These are phyloP conservation scores for Bruguiera parviflora DNA, from an alignment of 345 rosid species.

Conservation along the genomic window DNA sequence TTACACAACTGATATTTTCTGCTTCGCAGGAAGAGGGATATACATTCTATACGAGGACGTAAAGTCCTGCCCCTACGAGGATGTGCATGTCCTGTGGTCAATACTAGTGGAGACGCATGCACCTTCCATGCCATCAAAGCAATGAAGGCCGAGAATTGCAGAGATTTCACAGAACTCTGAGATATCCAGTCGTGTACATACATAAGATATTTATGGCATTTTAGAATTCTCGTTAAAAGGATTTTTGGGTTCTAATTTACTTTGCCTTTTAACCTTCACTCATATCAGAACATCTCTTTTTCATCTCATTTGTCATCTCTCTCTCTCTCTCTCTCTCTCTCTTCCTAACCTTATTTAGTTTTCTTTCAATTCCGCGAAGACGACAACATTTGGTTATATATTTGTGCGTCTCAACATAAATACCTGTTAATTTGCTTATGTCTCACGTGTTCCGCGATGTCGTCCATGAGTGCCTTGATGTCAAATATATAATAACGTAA, in stretches of 20 bases:
- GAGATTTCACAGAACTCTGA: conserved; percentile 21
- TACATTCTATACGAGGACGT: conserved; percentile 89
- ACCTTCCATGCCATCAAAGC: conserved; percentile 44
- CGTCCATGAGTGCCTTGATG: not conserved
- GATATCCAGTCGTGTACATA: conserved; percentile 28
- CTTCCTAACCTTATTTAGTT: not conserved
- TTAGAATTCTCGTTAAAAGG: conserved; percentile 6
- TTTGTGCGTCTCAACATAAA: not conserved
- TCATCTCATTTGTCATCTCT: too few species aligned
- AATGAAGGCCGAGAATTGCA: conserved; percentile 21
- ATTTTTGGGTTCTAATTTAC: not conserved
- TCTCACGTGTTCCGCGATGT: too few species aligned
- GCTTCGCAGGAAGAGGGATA: conserved; percentile 65
- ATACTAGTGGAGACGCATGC: conserved; percentile 80
- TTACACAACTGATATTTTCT: not conserved
- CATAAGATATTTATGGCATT: conserved; percentile 32
- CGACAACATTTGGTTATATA: not conserved
- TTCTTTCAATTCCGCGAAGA: not conserved
- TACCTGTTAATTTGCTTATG: too few species aligned
- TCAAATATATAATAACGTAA: not conserved
- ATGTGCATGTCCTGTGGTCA: conserved; percentile 90
- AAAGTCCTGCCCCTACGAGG: conserved; percentile 84
- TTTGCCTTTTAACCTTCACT: conserved; percentile 10
- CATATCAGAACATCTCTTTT: conserved; percentile 15
- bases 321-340: not conserved